Conservation (phyloP, 2,329 filamentous ascomycete genomes). For the Purpureocillium takamizusanense region DNA sequence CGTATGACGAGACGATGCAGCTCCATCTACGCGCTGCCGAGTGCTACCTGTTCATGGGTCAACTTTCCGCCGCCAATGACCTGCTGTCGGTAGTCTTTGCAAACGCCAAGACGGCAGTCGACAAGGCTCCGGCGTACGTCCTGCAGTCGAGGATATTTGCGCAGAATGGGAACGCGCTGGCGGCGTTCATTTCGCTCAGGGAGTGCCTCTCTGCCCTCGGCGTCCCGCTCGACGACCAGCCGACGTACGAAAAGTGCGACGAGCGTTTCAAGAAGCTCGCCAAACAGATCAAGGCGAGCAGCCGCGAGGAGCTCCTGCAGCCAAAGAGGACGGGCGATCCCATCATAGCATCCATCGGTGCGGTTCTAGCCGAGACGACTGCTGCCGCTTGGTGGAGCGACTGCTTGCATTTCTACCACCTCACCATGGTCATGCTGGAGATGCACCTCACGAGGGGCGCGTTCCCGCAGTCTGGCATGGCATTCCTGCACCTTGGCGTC, state of each 20-base stretch:
- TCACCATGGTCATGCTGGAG: conserved; percentile 57
- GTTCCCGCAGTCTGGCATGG: conserved; percentile 61
- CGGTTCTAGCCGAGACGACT: conserved; percentile 61
- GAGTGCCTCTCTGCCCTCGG: conserved; percentile 63
- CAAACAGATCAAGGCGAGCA: conserved; percentile 50
- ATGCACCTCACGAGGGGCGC: conserved; percentile 54
- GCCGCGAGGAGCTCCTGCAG: conserved; percentile 35
- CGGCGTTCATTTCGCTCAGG: conserved; percentile 61
- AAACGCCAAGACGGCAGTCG: conserved; percentile 61
- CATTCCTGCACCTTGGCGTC: conserved; percentile 58
- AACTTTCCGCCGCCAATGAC: conserved; percentile 56
- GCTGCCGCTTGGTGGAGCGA: conserved; percentile 69
- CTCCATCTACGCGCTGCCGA: conserved; percentile 74
- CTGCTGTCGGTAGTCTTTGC: conserved; percentile 63
- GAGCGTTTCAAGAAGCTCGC: conserved; percentile 57
- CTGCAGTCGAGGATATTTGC: conserved; percentile 72
- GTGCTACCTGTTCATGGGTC: conserved; percentile 70
- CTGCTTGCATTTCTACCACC: conserved; percentile 61
- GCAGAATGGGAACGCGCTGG: conserved; percentile 60
- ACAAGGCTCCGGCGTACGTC: conserved; percentile 78
- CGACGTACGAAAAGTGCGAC: conserved; percentile 71
- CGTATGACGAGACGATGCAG: conserved; percentile 78
- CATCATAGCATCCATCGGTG: conserved; percentile 53
- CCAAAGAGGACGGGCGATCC: conserved; percentile 37
- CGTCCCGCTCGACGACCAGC: conserved; percentile 54